Percentiles rank a stretch among this genome's conserved stretches.
Conservation (phyloP, 2,329 filamentous ascomycete genomes). For the Thermoascus crustaceus region DNA sequence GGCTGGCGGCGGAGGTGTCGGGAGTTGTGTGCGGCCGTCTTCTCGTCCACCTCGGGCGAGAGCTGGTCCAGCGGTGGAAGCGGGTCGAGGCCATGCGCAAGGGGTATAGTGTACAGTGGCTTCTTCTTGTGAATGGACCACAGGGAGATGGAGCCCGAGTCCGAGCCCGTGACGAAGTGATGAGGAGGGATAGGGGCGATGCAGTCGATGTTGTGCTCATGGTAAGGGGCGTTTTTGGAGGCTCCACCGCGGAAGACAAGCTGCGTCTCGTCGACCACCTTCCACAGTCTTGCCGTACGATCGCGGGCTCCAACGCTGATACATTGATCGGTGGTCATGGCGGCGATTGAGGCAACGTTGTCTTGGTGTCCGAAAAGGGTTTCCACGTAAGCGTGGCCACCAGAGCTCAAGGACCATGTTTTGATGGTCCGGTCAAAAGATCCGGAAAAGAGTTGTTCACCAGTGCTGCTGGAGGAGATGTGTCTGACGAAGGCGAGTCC, state of each 20-base stretch:
- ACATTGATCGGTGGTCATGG: slow-evolving; percentile 77
- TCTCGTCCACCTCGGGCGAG: slow-evolving; percentile 62
- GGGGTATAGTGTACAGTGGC: slow-evolving; percentile 67
- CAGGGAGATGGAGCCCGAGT: slow-evolving; percentile 77
- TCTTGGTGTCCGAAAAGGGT: slow-evolving; percentile 96
- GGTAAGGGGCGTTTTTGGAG: slow-evolving; percentile 42
- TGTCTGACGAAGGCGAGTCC: slow-evolving; percentile 77
- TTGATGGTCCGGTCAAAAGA: slow-evolving; percentile 91
- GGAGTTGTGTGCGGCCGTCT: slow-evolving; percentile 39
- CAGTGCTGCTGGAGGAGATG: slow-evolving; percentile 47
- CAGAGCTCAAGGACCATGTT: slow-evolving; percentile 69
- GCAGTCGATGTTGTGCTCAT: slow-evolving; percentile 82
- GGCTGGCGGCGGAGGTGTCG: slow-evolving; percentile 53
- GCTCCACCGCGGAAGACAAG: slow-evolving; percentile 82
- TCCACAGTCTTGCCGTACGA: slow-evolving; percentile 87
- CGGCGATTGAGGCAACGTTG: slow-evolving; percentile 73
- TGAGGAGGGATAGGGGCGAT: slow-evolving; percentile 83
- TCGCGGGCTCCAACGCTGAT: slow-evolving; percentile 86
- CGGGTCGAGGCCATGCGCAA: slow-evolving; percentile 79
- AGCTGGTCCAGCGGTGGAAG: slow-evolving; percentile 58
- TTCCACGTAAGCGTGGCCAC: slow-evolving; percentile 88
- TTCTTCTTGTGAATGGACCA: slow-evolving; percentile 96
- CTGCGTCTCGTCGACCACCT: slow-evolving; percentile 90
- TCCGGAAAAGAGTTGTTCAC: slow-evolving; percentile 83
- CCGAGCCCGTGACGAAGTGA: slow-evolving; percentile 88